Conservation (phyloP, 805 yeast genomes). For the Saccharomycopsis selenospora region DNA sequence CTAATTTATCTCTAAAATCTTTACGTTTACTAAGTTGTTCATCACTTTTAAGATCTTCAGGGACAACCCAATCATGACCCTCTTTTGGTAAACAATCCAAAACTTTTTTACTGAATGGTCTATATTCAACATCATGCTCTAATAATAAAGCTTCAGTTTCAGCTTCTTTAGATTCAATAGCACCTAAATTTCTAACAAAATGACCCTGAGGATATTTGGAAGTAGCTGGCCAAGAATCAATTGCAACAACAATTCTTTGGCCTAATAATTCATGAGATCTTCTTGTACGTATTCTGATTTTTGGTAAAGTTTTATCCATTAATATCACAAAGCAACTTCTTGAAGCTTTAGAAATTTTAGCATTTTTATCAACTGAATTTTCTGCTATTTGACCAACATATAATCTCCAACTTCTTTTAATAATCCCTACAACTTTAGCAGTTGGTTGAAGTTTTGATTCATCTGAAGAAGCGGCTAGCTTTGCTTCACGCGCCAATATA, state of each 20-base stretch:
- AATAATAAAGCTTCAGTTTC: constrained; percentile 91
- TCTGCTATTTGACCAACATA: constrained; percentile 92
- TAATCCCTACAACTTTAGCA: constrained; percentile 81
- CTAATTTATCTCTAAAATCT: constrained; percentile 81
- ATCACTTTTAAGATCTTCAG: constrained; percentile 48
- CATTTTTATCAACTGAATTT: constrained; percentile 53
- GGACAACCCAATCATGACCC: constrained; percentile 91
- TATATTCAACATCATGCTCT: constrained; percentile 94
- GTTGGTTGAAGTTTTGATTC: constrained; percentile 71
- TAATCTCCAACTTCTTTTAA: constrained; percentile 89
- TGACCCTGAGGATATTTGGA: constrained; percentile 92
- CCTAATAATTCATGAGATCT: constrained; percentile 78
- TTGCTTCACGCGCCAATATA: constrained; percentile 70
- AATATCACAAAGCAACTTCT: constrained; percentile 77
- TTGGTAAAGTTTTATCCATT: constrained; percentile 86
- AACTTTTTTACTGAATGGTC: constrained; percentile 91
- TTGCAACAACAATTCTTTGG: constrained; percentile 83
- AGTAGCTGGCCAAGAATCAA: constrained; percentile 85
- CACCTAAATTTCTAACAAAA: constrained; percentile 84
- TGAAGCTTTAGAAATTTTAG: constrained; percentile 47
- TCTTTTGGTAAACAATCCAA: constrained; percentile 87
- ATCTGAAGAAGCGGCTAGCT: constrained; percentile 44
- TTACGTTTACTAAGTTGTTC: constrained; percentile 50
- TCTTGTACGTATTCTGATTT: constrained; percentile 79
- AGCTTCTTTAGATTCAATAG: constrained; percentile 83